Evolutionary conservation across 2,329 filamentous ascomycete genomes (phyloP).

Genomic region (Didymella sp.): DNA sequence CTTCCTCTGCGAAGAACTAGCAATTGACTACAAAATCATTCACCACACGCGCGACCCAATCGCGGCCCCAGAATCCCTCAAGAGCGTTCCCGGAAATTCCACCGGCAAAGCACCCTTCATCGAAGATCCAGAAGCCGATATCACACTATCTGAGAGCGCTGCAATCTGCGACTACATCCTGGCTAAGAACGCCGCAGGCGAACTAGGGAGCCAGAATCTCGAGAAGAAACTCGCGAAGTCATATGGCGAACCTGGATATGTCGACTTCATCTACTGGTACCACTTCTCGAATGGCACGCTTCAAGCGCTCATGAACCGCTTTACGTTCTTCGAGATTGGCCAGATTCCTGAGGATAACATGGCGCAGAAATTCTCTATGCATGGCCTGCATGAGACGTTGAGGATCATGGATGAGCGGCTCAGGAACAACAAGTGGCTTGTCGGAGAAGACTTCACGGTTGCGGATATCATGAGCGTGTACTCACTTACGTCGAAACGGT

Average conservation of each 20-base stretch:
- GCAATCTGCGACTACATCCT: constrained; percentile 68
- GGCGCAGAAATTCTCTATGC: constrained; percentile 13
- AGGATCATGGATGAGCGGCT: constrained; percentile 58
- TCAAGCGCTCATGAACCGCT: constrained; percentile 43
- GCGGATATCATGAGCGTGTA: constrained; percentile 70
- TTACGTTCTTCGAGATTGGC: constrained; percentile 37
- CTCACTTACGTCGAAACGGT: constrained; percentile 65
- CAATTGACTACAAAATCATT: constrained; percentile 59
- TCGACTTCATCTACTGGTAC: constrained; percentile 68
- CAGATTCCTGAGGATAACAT: constrained; percentile 33
- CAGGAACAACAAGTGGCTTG: constrained; percentile 59
- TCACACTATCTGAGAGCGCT: constrained; percentile 58
- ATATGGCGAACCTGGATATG: constrained; percentile 57
- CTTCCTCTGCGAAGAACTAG: constrained; percentile 69
- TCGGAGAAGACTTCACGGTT: constrained; percentile 65
- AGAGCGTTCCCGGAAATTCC: constrained; percentile 35
- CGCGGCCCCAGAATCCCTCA: constrained; percentile 30
- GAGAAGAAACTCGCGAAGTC: constrained; percentile 23
- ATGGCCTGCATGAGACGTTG: constrained; percentile 50
- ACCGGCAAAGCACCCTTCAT: constrained; percentile 65
- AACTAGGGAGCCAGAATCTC: constrained; percentile 48
- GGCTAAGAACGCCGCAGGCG: constrained; percentile 55
- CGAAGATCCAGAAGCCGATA: constrained; percentile 59
- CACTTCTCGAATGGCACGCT: constrained; percentile 58
- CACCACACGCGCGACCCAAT: constrained; percentile 55